These are phyloP conservation scores for Diaporthe ampelina DNA, from an alignment of 2,329 filamentous ascomycete genomes.

Conservation along the genomic window DNA sequence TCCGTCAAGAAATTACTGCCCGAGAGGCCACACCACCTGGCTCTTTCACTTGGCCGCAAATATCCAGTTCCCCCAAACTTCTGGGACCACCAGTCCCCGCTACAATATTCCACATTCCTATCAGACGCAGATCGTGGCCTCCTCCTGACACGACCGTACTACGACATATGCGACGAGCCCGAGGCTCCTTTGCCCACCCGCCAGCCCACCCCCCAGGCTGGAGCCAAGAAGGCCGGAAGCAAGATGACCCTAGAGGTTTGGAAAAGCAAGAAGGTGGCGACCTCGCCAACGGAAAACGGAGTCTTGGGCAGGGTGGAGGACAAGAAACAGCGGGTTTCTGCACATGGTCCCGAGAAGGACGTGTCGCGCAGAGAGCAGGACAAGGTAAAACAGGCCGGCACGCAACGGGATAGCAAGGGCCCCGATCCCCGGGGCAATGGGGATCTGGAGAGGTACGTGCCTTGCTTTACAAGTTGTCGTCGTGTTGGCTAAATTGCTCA, in stretches of 20 bases:
- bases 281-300: constrained; percentile 52
- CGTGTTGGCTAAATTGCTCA: constrained; percentile 46
- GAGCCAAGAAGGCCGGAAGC: constrained; percentile 54
- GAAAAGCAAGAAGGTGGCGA: constrained; percentile 63
- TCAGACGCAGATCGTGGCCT: constrained; percentile 71
- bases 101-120: constrained; percentile 71
- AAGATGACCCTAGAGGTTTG: constrained; percentile 72
- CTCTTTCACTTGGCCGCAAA: constrained; percentile 62
- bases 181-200: constrained; percentile 46
- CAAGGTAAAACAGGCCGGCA: constrained; percentile 42
- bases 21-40: constrained; percentile 66
- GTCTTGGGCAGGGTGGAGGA: constrained; percentile 43
- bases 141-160: constrained; percentile 69
- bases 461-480: constrained; percentile 34
- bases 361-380: constrained; percentile 41
- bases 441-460: constrained; percentile 41
- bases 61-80: constrained; percentile 60
- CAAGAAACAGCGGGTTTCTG: constrained; percentile 42
- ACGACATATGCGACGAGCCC: constrained; percentile 69
- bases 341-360: constrained; percentile 41
- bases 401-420: constrained; percentile 36
- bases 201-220: constrained; percentile 45
- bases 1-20: constrained; percentile 66
- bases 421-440: constrained; percentile 35
- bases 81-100: constrained; percentile 59